Evolutionary conservation across 371 early-diverging fungal species (phyloP).

Genomic region (Rhizopus sp.): DNA sequence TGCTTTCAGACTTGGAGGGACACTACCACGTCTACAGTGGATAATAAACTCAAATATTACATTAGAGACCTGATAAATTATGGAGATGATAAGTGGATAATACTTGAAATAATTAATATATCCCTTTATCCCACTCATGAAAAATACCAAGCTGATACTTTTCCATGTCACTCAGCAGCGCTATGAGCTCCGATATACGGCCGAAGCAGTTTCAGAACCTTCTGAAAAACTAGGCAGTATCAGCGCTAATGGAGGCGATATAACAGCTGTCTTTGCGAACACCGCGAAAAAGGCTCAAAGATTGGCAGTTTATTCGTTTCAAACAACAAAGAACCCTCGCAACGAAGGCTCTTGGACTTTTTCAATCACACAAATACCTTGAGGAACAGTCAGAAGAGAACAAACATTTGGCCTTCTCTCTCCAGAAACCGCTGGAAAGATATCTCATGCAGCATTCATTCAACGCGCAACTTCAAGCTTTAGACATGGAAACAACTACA

Average conservation of each 20-base stretch:
- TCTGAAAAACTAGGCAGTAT: neutral
- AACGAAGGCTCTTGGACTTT: slow-evolving; percentile 7
- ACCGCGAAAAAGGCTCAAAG: neutral
- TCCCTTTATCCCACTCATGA: slow-evolving; percentile 2
- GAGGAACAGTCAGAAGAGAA: neutral
- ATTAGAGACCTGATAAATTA: too few species aligned
- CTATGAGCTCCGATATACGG: slow-evolving; percentile 6
- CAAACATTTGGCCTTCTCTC: too few species aligned
- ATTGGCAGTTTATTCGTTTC: slow-evolving; percentile 11
- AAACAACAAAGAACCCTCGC: neutral
- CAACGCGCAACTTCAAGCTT: too few species aligned
- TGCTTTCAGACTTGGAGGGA: neutral
- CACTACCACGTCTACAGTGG: neutral
- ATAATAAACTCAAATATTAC: neutral
- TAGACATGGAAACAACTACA: too few species aligned
- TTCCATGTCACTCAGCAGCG: neutral
- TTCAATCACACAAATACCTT: slow-evolving; percentile 1
- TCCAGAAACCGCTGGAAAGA: too few species aligned
- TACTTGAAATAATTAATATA: slow-evolving; percentile 6
- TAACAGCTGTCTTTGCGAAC: neutral
- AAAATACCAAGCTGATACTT: neutral
- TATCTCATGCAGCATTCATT: too few species aligned
- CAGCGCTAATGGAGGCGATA: neutral
- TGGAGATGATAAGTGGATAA: neutral
- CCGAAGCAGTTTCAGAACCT: slow-evolving; percentile 3